phyloP scores from a whole-genome alignment of 345 rosid genomes.

The Trapa incisa region DNA sequence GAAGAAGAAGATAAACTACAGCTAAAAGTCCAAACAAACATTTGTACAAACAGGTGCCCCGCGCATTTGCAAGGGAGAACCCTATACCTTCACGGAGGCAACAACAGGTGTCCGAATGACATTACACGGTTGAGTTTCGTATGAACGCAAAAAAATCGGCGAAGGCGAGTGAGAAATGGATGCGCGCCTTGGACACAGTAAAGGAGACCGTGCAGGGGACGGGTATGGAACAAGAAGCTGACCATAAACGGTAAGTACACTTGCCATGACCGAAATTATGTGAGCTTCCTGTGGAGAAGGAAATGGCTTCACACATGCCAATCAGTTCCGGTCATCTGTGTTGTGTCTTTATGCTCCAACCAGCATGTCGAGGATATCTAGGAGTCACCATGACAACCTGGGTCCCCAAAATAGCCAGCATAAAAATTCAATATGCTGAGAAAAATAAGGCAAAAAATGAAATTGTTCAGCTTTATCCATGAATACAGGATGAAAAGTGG shows the following conservation, averaged over 20 bases:
- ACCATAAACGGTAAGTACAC: slow-evolving; percentile 27
- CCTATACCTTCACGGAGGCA: slow-evolving; percentile 41
- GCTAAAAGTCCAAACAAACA: slow-evolving; percentile 14
- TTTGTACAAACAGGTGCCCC: slow-evolving; percentile 41
- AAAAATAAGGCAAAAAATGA: too few species aligned
- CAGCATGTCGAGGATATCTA: too few species aligned
- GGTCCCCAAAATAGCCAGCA: too few species aligned
- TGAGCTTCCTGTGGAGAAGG: background rate
- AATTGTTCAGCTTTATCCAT: too few species aligned
- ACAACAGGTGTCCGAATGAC: slow-evolving; percentile 7
- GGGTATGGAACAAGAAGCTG: slow-evolving; percentile 18
- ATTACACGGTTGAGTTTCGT: slow-evolving; percentile 10
- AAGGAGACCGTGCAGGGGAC: slow-evolving; percentile 8
- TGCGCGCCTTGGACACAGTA: slow-evolving; percentile 16
- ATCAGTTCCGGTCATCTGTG: background rate
- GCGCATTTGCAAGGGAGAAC: slow-evolving; percentile 1
- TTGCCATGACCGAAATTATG: background rate
- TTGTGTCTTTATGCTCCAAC: too few species aligned
- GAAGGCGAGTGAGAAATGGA: slow-evolving; percentile 16
- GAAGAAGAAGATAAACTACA: background rate
- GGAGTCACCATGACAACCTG: too few species aligned
- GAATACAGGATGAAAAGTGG: too few species aligned
- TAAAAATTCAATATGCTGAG: too few species aligned
- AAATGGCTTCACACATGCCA: background rate
- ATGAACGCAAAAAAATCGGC: slow-evolving; percentile 5